Evolutionary conservation across 2,329 filamentous ascomycete species (phyloP).

Genomic region (Geosmithia morbida): DNA sequence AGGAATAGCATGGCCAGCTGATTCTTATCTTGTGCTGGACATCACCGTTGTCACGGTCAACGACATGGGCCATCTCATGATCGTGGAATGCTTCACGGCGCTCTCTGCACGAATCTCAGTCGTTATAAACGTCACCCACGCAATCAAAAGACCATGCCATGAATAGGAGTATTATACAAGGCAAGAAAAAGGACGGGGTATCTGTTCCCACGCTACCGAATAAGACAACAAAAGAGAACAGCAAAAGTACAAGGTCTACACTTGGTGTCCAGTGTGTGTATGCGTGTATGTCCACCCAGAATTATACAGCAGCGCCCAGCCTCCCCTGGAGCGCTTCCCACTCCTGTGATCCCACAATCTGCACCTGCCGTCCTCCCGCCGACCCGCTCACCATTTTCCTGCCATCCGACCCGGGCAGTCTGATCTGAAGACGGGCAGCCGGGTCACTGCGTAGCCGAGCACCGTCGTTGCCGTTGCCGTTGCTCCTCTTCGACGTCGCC

Average conservation of each 20-base stretch:
- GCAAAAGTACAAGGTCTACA: neutral
- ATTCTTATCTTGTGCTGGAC: too few species aligned
- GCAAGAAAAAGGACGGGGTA: constrained; percentile 1
- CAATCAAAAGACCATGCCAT: neutral
- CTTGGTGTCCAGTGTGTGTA: neutral
- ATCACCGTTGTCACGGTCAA: too few species aligned
- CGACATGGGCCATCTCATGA: too few species aligned
- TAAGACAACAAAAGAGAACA: neutral
- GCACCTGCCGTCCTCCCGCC: constrained; percentile 20
- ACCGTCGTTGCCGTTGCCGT: neutral
- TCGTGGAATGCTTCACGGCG: too few species aligned
- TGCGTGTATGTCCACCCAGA: constrained; percentile 3
- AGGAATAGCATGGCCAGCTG: too few species aligned
- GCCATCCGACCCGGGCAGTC: constrained; percentile 29
- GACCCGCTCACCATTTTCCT: constrained; percentile 22
- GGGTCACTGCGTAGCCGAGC: constrained; percentile 8
- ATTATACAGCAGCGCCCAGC: constrained; percentile 15
- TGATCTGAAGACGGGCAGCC: constrained; percentile 34
- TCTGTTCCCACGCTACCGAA: neutral
- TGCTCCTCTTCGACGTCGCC: constrained; percentile 9
- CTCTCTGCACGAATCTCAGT: too few species aligned
- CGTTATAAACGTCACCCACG: too few species aligned
- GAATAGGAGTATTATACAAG: neutral
- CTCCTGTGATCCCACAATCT: constrained; percentile 37
- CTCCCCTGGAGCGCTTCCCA: constrained; percentile 40